Base-by-base conservation (phyloP, 192 early-diverging fungal species). In the Dispira simplex region DNA sequence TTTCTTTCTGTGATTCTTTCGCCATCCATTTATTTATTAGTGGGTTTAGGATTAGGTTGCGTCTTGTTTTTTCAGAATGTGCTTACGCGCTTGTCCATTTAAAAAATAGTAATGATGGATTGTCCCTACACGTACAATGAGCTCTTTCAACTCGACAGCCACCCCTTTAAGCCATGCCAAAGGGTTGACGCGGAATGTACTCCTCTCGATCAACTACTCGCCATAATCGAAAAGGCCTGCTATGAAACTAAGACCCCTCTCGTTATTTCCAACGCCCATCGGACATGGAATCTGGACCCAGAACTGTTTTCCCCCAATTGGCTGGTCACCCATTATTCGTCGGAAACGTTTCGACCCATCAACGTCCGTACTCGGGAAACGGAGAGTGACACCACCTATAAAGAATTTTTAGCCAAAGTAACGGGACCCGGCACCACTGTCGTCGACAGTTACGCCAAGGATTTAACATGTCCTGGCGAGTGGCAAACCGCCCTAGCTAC, bases 401-500 rank as follows among this genome's bases (percentile, higher is more conserved):
- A 39, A 6, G 32, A 39, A 6, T 39, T 39, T 39, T 39, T 39
- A 39, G 6, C 1, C 32, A 39, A 6, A 39, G 32, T 39, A 39
- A 39, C 32, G 1, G 8, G 8, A 51, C 18, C 16, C 8, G 48
- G 18, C 3, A 23, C 48, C 18, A 4, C 48, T 23, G 48, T 51
- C 18, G 48, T 23, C 8, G 21, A 51, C 8, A 16, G 16, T 51
- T 60, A 60, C 32, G 58, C 32, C 58, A 60, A 60, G 39, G 58
- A 60, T 21, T 12, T 60, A 10, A 14, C 26, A 0, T 60, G 58
- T 60, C 58, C 58, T 6, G 16, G 2, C 0, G 58, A 11, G 8
- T 60, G 58, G 58, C 39, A 28, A 28, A 16, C 13, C 32, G 21
- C 18, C 13, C 21, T 60, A 5, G 39, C 3, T 18, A 12, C 32